These are phyloP conservation scores for Neolentinus lepideus DNA, from an alignment of 1,284 basidiomycete species.

Conservation along the genomic window DNA sequence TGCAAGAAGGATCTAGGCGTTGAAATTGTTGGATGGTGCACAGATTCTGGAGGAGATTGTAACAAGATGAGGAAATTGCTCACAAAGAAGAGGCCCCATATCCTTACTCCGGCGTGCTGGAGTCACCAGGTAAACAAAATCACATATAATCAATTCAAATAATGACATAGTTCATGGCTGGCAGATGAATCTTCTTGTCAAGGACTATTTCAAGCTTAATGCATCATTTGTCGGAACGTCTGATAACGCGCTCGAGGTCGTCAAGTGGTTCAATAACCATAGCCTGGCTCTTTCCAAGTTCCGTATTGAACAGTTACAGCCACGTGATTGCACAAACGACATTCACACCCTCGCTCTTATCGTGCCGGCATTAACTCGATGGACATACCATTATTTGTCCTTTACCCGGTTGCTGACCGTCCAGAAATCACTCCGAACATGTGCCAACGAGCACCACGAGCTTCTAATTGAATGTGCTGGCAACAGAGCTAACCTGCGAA, in stretches of 20 bases:
- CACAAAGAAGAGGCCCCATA: constrained; percentile 8
- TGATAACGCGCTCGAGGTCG: constrained; percentile 17
- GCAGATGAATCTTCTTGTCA: constrained; percentile 22
- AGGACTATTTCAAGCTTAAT: constrained; percentile 19
- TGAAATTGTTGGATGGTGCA: constrained; percentile 18
- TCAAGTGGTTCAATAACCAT: constrained; percentile 29
- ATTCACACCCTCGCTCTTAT: constrained; percentile 6
- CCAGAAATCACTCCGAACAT: constrained; percentile 9
- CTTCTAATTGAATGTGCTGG: constrained; percentile 4
- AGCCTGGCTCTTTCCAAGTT: constrained; percentile 20
- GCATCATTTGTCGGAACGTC: constrained; percentile 9
- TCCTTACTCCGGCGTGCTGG: constrained; percentile 24
- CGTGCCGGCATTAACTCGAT: constrained; percentile 9
- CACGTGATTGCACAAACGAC: no score
- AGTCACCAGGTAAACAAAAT: constrained; percentile 21
- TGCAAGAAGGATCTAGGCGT: constrained; percentile 11
- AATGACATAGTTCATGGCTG: neutral
- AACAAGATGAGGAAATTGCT: constrained; percentile 22
- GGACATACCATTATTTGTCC: constrained; percentile 11
- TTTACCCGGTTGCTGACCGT: constrained; percentile 8
- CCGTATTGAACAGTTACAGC: constrained; percentile 12
- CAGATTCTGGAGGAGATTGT: constrained; percentile 25
- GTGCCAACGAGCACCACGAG: constrained; percentile 10
- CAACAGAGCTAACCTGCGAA: constrained; percentile 11
- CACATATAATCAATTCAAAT: neutral